A percentile compares a stretch with the other conserved stretches of the same genome.
Evolutionary conservation across 1,284 basidiomycete species (phyloP).

Genomic region (Melampsora larici-populina): DNA sequence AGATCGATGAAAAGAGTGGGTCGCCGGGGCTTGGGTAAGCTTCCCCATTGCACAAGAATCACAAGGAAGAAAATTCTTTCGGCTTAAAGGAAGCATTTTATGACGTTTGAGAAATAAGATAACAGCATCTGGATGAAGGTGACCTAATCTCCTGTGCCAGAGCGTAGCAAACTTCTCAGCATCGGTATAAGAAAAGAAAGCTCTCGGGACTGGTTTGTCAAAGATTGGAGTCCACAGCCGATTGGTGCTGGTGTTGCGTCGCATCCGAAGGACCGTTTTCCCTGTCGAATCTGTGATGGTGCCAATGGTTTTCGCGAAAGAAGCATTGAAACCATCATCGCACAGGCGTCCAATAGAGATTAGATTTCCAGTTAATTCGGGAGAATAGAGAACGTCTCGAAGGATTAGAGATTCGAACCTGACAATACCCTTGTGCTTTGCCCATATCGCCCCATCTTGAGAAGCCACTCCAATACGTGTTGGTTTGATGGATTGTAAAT

Average conservation of each 20-base stretch:
- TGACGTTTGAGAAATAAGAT: not conserved
- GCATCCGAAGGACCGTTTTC: not conserved
- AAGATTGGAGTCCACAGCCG: not conserved
- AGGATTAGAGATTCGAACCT: not conserved
- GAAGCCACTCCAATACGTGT: not conserved
- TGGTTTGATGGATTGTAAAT: not conserved
- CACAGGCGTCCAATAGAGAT: too few relatives aligned
- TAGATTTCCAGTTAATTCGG: not conserved
- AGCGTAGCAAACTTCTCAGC: not conserved
- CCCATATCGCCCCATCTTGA: not conserved
- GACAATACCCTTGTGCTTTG: not conserved
- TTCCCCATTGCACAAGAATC: too few relatives aligned
- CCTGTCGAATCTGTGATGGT: not conserved
- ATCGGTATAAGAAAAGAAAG: not conserved
- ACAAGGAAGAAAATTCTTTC: not conserved
- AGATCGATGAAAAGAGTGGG: not conserved
- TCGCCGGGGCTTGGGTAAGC: not conserved
- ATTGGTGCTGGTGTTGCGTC: not conserved
- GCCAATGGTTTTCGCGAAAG: not conserved
- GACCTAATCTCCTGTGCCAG: not conserved
- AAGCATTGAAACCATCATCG: not conserved
- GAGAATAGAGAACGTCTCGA: too few relatives aligned
- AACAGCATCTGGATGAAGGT: not conserved
- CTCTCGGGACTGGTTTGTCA: not conserved
- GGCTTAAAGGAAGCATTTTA: not conserved